Base-by-base conservation (phyloP, 2,329 filamentous ascomycete genomes). In the Phaeosphaeriaceae sp. region DNA sequence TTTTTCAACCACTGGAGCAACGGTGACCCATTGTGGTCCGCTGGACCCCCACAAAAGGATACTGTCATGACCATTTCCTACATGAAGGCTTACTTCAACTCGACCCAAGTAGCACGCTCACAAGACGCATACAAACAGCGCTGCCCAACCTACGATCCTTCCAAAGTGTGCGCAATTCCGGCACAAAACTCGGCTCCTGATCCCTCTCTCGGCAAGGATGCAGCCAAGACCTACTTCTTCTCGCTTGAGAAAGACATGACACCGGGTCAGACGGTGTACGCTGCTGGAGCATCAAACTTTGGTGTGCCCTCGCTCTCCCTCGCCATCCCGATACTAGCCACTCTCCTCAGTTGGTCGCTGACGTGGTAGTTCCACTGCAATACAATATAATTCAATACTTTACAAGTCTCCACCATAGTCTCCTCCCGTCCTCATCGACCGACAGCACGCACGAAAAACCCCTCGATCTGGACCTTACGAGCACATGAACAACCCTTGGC, bases 71-170 rank as follows among this genome's bases (percentile, higher is more conserved):
- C 80, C 6, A 79, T 92, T 18, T 82, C 79, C 30, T 91, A 91
- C 63, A 81, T 91, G 48, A 90, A 89, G 69, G 86, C 86, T 0
- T 93, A 92, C 71, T 93, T 92, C 76, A 92, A 92, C 76, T 86
- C 86, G 13, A 86, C 86, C 17, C 59, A 70, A 23, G 52, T 58
- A 0, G 58, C 59, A 8, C 61, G 63, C 18, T 60, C 62, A 26
- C 61, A 65, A 46, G 58, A 68, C 26, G 63, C 41, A 6, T 71
- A 73, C 58, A 61, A 53, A 42, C 52, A 66, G 30, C 65, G 67
- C 12, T 74, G 72, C 48, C 56, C 66, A 2, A 63, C 26, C 3
- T 67, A 54, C 37, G 64, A 71, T 30, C 46, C 61, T 1, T 39
- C 53, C 3, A 67, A 67, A 36, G 66, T 70, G 2, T 74, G 72